phyloP scores from a whole-genome alignment of 176 grass and related monocot species.

The Coix lacrymajobi region DNA sequence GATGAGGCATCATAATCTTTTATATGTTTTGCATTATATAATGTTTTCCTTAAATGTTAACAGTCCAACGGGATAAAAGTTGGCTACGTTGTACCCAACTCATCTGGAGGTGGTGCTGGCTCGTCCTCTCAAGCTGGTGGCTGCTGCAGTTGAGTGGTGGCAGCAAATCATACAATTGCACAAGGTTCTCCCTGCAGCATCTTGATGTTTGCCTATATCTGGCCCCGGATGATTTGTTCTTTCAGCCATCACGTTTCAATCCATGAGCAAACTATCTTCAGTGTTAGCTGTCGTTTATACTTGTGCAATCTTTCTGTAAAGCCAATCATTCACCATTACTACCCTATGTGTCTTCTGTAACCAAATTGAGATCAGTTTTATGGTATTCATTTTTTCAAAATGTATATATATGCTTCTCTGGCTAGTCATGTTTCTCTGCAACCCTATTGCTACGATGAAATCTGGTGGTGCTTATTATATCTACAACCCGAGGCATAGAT shows the following conservation, averaged over 20 bases:
- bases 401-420: constrained; percentile 26
- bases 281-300: constrained; percentile 5
- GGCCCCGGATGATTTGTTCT: constrained; percentile 21
- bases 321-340: constrained; percentile 10
- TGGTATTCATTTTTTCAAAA: constrained; percentile 31
- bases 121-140: constrained; percentile 51
- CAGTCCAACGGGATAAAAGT: constrained; percentile 80
- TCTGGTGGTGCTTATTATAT: not conserved
- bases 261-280: constrained; percentile 11
- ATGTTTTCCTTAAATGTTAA: not conserved
- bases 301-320: constrained; percentile 32
- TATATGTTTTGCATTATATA: not conserved
- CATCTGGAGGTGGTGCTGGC: constrained; percentile 54
- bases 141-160: constrained; percentile 49
- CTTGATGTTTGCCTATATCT: constrained; percentile 19
- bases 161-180: not conserved
- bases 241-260: constrained; percentile 1
- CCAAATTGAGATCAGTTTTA: constrained; percentile 26
- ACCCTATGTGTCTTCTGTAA: constrained; percentile 2
- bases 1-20: not conserved
- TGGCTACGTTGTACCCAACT: constrained; percentile 48
- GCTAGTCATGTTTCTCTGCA: no score
- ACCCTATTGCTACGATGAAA: not conserved
- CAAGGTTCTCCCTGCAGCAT: constrained; percentile 14
- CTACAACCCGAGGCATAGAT: not conserved